phyloP scores from a whole-genome alignment of 1,139 yeast genomes.

The Candida sanyaensis region DNA sequence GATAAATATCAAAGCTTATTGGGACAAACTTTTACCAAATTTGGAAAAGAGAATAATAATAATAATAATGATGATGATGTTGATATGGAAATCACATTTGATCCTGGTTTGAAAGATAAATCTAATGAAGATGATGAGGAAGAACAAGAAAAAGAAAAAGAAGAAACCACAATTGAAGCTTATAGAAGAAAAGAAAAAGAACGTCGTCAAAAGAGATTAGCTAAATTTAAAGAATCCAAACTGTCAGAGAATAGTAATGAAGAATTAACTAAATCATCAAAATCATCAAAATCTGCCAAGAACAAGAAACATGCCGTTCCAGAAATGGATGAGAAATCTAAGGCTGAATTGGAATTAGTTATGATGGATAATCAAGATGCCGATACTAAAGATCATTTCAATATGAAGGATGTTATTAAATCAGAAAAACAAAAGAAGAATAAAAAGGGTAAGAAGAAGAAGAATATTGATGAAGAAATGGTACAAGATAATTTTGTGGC shows the following conservation, averaged over 20 bases:
- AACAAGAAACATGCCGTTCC: conserved; percentile 11
- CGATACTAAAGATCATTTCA: conserved; percentile 61
- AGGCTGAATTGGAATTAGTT: conserved; percentile 75
- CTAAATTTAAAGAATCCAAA: conserved; percentile 62
- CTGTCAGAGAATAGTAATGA: conserved; percentile 35
- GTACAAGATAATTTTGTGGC: conserved; percentile 67
- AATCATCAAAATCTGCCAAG: conserved; percentile 21
- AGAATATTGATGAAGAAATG: conserved; percentile 42
- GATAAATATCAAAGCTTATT: conserved; percentile 68
- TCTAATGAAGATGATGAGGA: conserved; percentile 25
- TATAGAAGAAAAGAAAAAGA: conserved; percentile 90
- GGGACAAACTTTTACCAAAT: conserved; percentile 42
- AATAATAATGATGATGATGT: conserved; percentile 58
- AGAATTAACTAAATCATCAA: conserved; percentile 25
- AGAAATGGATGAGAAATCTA: conserved; percentile 43
- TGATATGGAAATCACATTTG: conserved; percentile 95
- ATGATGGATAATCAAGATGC: conserved; percentile 67
- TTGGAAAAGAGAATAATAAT: conserved; percentile 42
- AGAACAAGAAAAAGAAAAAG: conserved; percentile 41
- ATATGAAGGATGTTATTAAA: conserved; percentile 75
- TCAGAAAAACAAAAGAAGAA: conserved; percentile 69
- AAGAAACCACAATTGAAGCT: conserved; percentile 79
- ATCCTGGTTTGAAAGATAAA: conserved; percentile 75
- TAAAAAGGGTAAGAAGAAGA: conserved; percentile 38
- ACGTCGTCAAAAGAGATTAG: conserved; percentile 80